phyloP scores from a whole-genome alignment of 116 monocot genomes.

The Dioscorea cayenensis region DNA sequence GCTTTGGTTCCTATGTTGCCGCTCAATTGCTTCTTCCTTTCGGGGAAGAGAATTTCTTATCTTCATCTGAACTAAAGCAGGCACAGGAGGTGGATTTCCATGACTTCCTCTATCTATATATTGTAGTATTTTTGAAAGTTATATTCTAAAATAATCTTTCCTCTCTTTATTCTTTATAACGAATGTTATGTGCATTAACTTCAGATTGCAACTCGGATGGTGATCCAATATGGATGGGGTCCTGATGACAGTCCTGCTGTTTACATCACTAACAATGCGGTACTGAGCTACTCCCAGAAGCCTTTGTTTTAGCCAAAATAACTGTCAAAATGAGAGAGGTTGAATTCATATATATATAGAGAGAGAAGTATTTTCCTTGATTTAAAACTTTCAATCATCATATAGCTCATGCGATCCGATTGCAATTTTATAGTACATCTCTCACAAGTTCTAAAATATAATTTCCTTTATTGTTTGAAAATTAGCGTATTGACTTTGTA shows the following conservation, averaged over 20 bases:
- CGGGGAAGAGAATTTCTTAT: slow-evolving; percentile 83
- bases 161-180: not conserved
- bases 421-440: too few species aligned
- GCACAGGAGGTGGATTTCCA: slow-evolving; percentile 67
- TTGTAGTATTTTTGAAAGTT: not conserved
- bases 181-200: slow-evolving; percentile 7
- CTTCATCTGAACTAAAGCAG: slow-evolving; percentile 64
- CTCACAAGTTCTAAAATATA: too few species aligned
- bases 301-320: not conserved
- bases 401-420: too few species aligned
- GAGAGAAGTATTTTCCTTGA: too few species aligned
- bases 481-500: too few species aligned
- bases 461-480: too few species aligned
- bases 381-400: too few species aligned
- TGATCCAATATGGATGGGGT: slow-evolving; percentile 94
- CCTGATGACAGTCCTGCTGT: slow-evolving; percentile 86
- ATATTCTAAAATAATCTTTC: not conserved
- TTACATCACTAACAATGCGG: slow-evolving; percentile 71
- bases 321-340: not conserved
- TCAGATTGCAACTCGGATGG: slow-evolving; percentile 94
- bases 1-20: slow-evolving; percentile 78
- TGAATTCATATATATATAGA: too few species aligned
- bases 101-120: not conserved
- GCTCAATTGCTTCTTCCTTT: slow-evolving; percentile 71
- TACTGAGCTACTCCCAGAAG: slow-evolving; percentile 7